A percentile compares a stretch with the other conserved stretches of the same genome.
phyloP scores from a whole-genome alignment of 352 stramenopile species.

The Globisporangium barbulae region DNA sequence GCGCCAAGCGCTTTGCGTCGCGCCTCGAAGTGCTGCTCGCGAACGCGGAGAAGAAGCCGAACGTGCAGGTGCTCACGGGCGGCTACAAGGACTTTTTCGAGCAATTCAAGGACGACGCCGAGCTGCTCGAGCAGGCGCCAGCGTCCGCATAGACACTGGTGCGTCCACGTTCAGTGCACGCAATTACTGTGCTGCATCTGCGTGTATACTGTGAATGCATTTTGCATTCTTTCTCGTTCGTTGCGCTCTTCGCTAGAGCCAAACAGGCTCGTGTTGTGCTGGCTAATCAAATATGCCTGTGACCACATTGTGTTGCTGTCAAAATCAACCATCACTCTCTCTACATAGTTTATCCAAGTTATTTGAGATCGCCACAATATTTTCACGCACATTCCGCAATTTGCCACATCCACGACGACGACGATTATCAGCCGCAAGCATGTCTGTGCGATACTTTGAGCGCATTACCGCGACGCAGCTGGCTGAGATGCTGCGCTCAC shows the following conservation, averaged over 20 bases:
- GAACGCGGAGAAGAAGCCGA: constrained; percentile 35
- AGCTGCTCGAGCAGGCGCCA: constrained; percentile 40
- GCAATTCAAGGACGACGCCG: constrained; percentile 56
- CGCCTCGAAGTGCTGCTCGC: constrained; percentile 47
- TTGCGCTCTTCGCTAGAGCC: neutral
- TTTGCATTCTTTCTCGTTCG: neutral
- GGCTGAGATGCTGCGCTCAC: constrained; percentile 45
- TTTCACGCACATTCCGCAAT: neutral
- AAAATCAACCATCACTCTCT: neutral
- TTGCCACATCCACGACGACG: neutral
- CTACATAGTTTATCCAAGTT: neutral
- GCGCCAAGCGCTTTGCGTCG: constrained; percentile 66
- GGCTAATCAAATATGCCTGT: neutral
- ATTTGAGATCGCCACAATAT: neutral
- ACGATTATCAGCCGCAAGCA: neutral
- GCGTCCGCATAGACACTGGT: neutral
- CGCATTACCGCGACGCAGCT: constrained; percentile 51
- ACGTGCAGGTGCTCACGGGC: constrained; percentile 65
- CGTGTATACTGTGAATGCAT: neutral
- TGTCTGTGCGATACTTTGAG: constrained; percentile 31
- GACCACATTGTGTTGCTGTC: neutral
- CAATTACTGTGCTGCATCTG: neutral
- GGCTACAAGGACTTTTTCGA: constrained; percentile 64
- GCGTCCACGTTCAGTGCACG: neutral
- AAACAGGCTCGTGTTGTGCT: neutral